phyloP scores from a whole-genome alignment of 2,329 filamentous ascomycete species.

The Neospermospora avenae region DNA sequence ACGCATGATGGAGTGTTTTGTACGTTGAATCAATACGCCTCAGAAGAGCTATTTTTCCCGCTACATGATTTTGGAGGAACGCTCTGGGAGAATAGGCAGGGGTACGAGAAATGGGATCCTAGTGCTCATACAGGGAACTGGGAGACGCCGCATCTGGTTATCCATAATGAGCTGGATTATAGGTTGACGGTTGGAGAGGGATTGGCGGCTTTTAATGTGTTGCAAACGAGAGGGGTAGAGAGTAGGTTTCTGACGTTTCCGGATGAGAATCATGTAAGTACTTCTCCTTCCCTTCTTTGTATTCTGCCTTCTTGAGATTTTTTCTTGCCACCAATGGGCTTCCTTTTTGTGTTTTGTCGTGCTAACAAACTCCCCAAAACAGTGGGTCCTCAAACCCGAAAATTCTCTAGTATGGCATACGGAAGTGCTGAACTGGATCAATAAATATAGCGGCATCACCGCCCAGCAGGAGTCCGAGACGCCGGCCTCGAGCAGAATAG shows the following conservation, averaged over 20 bases:
- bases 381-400: slow-evolving; percentile 87
- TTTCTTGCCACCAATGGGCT: neutral
- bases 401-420: slow-evolving; percentile 89
- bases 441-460: slow-evolving; percentile 54
- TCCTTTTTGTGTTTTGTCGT: neutral
- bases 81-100: slow-evolving; percentile 52
- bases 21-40: slow-evolving; percentile 60
- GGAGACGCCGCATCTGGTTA: slow-evolving; percentile 79
- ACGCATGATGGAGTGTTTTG: slow-evolving; percentile 86
- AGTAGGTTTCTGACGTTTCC: slow-evolving; percentile 64
- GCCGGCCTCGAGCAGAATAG: too few species aligned
- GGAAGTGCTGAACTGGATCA: slow-evolving; percentile 77
- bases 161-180: slow-evolving; percentile 90
- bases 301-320: neutral
- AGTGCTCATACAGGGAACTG: slow-evolving; percentile 48
- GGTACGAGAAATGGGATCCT: slow-evolving; percentile 69
- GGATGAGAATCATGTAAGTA: slow-evolving; percentile 60
- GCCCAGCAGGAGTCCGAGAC: slow-evolving; percentile 24
- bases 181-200: slow-evolving; percentile 81
- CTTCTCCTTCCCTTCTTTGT: neutral
- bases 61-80: slow-evolving; percentile 62
- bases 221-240: slow-evolving; percentile 59
- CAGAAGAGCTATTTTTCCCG: slow-evolving; percentile 69
- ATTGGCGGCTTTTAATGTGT: slow-evolving; percentile 59
- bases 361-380: slow-evolving; percentile 1